Evolutionary conservation across 805 yeast species (phyloP).

Genomic region (Candida tammaniensis): DNA sequence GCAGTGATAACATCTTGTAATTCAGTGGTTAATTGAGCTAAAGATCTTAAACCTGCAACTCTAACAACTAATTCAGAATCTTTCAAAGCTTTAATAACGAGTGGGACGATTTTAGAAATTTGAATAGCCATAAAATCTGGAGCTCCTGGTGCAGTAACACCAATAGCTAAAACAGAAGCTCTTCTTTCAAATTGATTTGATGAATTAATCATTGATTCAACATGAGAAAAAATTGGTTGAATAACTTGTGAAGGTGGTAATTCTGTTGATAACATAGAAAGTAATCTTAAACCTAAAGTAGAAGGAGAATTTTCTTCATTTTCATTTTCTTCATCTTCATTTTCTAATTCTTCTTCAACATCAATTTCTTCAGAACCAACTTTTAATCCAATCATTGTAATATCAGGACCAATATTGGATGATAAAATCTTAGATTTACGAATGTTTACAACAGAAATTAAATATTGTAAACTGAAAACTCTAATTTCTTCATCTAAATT

Average conservation of each 20-base stretch:
- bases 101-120: constrained; percentile 68
- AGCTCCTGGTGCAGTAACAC: constrained; percentile 86
- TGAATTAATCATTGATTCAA: constrained; percentile 50
- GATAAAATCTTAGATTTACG: constrained; percentile 78
- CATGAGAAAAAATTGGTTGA: constrained; percentile 67
- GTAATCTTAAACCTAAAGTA: constrained; percentile 72
- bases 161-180: constrained; percentile 79
- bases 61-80: constrained; percentile 73
- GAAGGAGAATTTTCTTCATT: constrained; percentile 86
- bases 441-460: constrained; percentile 73
- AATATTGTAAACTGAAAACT: constrained; percentile 77
- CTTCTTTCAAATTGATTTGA: constrained; percentile 78
- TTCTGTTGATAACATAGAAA: constrained; percentile 75
- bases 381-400: constrained; percentile 69
- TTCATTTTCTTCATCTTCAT: constrained; percentile 87
- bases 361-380: constrained; percentile 77
- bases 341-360: constrained; percentile 71
- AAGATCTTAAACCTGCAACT: constrained; percentile 81
- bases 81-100: constrained; percentile 71
- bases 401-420: constrained; percentile 79
- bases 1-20: constrained; percentile 82
- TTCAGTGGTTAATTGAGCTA: constrained; percentile 76
- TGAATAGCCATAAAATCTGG: constrained; percentile 87
- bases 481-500: constrained; percentile 77
- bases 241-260: constrained; percentile 93